Percentiles rank a stretch among this genome's conserved stretches.
Conservation (phyloP, 139 green algal species). For the Yamagishiella unicocca region DNA sequence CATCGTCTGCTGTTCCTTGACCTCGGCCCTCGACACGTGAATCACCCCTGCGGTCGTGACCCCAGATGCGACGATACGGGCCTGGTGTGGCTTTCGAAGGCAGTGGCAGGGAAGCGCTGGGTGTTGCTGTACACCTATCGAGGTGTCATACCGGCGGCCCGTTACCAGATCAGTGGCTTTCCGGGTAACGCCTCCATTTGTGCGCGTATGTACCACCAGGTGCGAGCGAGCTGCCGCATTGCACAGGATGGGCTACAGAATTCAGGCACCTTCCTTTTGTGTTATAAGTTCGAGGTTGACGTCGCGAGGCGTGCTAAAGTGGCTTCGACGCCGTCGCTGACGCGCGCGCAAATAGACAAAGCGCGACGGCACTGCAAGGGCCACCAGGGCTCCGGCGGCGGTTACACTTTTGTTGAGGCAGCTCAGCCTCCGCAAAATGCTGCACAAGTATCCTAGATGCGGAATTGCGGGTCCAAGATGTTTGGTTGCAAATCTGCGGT, state of each 20-base stretch:
- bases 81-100: background rate
- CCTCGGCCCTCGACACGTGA: background rate
- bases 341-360: background rate
- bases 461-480: background rate
- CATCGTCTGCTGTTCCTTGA: background rate
- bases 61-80: background rate
- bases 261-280: too few relatives aligned
- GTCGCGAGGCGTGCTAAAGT: too few relatives aligned
- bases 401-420: too few relatives aligned
- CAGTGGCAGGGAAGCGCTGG: background rate
- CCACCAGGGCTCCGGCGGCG: background rate
- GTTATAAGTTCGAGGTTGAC: too few relatives aligned
- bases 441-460: too few relatives aligned
- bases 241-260: background rate
- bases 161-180: background rate
- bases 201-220: background rate
- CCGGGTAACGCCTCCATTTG: background rate
- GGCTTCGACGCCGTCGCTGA: too few relatives aligned
- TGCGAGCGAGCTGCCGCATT: background rate
- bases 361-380: background rate
- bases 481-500: background rate
- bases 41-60: background rate
- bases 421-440: too few relatives aligned
- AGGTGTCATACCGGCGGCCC: background rate
- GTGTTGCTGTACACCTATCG: constrained; percentile 19